phyloP scores from a whole-genome alignment of 2,329 filamentous ascomycete species.

The Nemania diffusa region DNA sequence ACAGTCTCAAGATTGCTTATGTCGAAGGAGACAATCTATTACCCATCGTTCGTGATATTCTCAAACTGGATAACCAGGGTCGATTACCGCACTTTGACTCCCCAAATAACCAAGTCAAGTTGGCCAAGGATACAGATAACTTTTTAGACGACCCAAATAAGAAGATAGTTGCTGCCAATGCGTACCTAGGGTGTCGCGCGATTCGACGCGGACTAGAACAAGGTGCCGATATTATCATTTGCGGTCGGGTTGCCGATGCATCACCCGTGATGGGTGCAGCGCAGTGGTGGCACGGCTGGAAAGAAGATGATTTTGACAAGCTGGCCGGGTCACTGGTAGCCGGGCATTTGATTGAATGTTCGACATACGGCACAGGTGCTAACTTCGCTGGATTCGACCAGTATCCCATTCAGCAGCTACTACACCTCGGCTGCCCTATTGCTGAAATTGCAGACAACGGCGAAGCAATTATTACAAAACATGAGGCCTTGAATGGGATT shows the following conservation, averaged over 20 bases:
- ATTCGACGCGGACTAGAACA: constrained; percentile 56
- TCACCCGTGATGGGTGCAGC: constrained; percentile 66
- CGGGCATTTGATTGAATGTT: constrained; percentile 66
- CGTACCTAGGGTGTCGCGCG: constrained; percentile 62
- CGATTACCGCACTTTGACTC: constrained; percentile 50
- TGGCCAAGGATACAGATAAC: constrained; percentile 52
- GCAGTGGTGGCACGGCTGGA: constrained; percentile 66
- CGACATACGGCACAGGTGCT: constrained; percentile 62
- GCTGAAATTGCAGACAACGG: constrained; percentile 52
- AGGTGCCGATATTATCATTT: constrained; percentile 61
- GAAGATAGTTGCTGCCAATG: constrained; percentile 57
- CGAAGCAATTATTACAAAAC: constrained; percentile 51
- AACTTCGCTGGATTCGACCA: constrained; percentile 65
- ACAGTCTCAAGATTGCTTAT: constrained; percentile 44
- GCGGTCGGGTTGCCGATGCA: constrained; percentile 60
- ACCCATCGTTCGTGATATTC: constrained; percentile 44
- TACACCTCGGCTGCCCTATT: constrained; percentile 53
- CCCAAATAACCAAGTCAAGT: constrained; percentile 51
- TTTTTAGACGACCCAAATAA: constrained; percentile 47
- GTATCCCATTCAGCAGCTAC: constrained; percentile 46
- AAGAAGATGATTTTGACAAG: constrained; percentile 56
- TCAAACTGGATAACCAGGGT: constrained; percentile 34
- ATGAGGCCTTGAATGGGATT: constrained; percentile 50
- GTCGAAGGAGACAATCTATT: constrained; percentile 50
- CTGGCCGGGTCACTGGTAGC: constrained; percentile 63